These are phyloP conservation scores for Pseudogymnoascus sp. DNA, from an alignment of 2,329 filamentous ascomycete genomes.

Conservation along the genomic window DNA sequence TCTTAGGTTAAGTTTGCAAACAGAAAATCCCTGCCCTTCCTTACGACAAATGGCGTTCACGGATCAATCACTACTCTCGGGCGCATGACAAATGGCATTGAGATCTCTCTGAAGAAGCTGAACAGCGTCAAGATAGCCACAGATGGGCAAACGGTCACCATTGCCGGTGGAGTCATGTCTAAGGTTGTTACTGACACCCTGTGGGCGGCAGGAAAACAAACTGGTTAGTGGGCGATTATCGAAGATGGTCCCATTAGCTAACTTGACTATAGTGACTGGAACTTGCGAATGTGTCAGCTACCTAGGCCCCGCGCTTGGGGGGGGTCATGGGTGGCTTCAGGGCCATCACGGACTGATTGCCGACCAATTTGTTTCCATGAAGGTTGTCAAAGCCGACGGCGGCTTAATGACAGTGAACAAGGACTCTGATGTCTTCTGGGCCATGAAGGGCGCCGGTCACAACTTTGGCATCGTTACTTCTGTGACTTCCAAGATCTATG, in stretches of 20 bases:
- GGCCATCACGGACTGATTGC: conserved; percentile 43
- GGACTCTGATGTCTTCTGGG: conserved; percentile 47
- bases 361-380: conserved; percentile 41
- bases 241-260: conserved; percentile 37
- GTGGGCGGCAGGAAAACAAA: conserved; percentile 29
- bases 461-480: conserved; percentile 50
- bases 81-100: conserved; percentile 15
- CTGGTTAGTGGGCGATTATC: conserved; percentile 33
- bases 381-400: conserved; percentile 40
- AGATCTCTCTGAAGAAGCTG: conserved; percentile 18
- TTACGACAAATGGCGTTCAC: conserved; percentile 45
- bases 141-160: conserved; percentile 26
- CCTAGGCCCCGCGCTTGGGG: conserved; percentile 44
- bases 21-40: conserved; percentile 38
- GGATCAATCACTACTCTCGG: conserved; percentile 30
- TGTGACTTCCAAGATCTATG: conserved; percentile 39
- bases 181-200: conserved; percentile 25
- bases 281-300: conserved; percentile 40
- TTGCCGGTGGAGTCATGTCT: conserved; percentile 28
- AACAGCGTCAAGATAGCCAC: conserved; percentile 23
- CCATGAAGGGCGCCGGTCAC: conserved; percentile 46
- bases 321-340: conserved; percentile 50
- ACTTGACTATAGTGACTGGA: conserved; percentile 30
- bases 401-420: conserved; percentile 35
- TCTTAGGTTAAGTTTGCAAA: conserved; percentile 41